Conservation (phyloP, 441 rosid species). For the Erodium moschatum region DNA sequence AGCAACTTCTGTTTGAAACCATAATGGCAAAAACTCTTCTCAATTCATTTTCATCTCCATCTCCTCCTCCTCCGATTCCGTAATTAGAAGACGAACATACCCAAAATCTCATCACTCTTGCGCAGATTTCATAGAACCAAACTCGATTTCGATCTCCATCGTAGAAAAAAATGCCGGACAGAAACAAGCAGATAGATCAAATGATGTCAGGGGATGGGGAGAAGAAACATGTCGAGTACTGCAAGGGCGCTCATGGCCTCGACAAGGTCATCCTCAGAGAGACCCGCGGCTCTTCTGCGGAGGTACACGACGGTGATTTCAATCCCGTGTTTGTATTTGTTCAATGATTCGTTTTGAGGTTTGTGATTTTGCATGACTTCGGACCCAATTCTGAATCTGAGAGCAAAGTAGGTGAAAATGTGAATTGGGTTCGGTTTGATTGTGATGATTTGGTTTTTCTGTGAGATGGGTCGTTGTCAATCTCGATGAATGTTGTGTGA, state of each 20-base stretch:
- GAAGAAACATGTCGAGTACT: slow-evolving; percentile 26
- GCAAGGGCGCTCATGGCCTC: slow-evolving; percentile 53
- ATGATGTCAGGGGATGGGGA: background rate
- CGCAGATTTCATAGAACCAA: background rate
- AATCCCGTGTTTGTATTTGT: background rate
- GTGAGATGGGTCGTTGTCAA: background rate
- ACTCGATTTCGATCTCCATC: background rate
- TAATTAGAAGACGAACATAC: background rate
- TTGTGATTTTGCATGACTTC: background rate
- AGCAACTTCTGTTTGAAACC: background rate
- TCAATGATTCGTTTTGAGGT: background rate
- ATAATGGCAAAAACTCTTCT: background rate
- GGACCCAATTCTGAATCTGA: background rate
- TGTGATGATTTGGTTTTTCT: too few relatives aligned
- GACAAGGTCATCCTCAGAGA: slow-evolving; percentile 52
- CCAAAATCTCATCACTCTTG: too few relatives aligned
- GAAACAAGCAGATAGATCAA: background rate
- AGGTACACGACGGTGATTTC: slow-evolving; percentile 28
- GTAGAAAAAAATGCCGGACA: background rate
- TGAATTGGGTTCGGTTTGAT: too few relatives aligned
- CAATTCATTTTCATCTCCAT: background rate
- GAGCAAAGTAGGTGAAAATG: background rate
- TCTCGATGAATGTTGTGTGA: background rate
- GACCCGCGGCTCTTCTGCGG: slow-evolving; percentile 41
- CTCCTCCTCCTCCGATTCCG: background rate